These are phyloP conservation scores for Gyromitra esculenta DNA, from an alignment of 2,329 filamentous ascomycete species.

Conservation along the genomic window DNA sequence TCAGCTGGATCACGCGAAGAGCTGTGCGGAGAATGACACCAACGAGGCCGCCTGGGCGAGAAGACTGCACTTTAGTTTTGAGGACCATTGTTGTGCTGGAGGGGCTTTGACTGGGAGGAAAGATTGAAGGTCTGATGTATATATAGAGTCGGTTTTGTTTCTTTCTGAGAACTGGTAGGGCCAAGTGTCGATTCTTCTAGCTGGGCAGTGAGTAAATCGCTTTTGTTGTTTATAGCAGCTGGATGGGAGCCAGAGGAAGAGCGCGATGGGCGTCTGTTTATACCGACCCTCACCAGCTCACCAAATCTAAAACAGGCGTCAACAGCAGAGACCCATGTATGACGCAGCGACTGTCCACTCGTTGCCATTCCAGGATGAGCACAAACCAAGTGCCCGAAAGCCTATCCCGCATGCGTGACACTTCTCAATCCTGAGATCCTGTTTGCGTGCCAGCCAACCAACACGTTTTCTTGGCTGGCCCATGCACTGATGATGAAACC, in stretches of 20 bases:
- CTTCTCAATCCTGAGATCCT: not conserved
- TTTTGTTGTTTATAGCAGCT: not conserved
- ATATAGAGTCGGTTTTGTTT: not conserved
- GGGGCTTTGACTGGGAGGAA: not conserved
- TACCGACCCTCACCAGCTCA: conserved; percentile 19
- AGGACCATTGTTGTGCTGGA: conserved; percentile 43
- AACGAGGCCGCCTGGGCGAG: conserved; percentile 59
- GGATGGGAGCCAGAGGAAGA: not conserved
- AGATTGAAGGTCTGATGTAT: not conserved
- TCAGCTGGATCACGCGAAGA: conserved; percentile 79
- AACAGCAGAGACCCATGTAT: conserved; percentile 2
- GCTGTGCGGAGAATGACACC: conserved; percentile 67
- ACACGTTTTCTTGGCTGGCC: conserved; percentile 17
- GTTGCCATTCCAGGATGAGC: not conserved
- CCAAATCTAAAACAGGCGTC: conserved; percentile 29
- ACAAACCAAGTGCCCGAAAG: not conserved
- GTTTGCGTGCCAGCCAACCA: conserved; percentile 11
- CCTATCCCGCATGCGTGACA: conserved; percentile 21
- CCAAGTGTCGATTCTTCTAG: not conserved
- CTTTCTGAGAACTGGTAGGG: not conserved
- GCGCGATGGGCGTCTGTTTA: conserved; percentile 24
- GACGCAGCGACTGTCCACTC: conserved; percentile 21
- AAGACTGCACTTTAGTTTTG: conserved; percentile 43
- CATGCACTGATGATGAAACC: conserved; percentile 27
- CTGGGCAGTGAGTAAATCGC: not conserved